A percentile compares a stretch with the other conserved stretches of the same genome.
These are phyloP conservation scores for Fraxinus sp. DNA, from an alignment of 305 asterid genomes.

Conservation along the genomic window DNA sequence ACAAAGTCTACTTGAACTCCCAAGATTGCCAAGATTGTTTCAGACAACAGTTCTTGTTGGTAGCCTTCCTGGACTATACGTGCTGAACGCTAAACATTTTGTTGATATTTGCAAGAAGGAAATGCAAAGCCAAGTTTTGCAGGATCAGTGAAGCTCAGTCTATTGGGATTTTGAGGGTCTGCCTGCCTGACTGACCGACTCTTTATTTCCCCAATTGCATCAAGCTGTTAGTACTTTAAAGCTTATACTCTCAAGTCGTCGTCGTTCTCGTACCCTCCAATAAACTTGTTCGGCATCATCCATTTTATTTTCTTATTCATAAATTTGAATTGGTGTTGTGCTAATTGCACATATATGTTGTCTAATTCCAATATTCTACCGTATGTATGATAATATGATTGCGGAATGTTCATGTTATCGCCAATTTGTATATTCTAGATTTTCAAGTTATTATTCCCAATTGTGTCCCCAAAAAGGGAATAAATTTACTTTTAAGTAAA, in stretches of 20 bases:
- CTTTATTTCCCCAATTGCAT: background rate
- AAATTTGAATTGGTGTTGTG: background rate
- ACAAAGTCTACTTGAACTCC: background rate
- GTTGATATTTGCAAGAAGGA: background rate
- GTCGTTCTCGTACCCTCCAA: background rate
- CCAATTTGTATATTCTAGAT: background rate
- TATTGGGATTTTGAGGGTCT: background rate
- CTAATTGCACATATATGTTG: background rate
- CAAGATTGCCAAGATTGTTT: background rate
- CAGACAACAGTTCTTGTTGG: conserved; percentile 42
- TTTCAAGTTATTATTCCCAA: background rate
- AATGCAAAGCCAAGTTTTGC: background rate
- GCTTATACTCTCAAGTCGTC: background rate
- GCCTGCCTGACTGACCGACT: background rate
- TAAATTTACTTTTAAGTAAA: background rate
- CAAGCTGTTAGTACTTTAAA: background rate
- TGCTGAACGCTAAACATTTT: background rate
- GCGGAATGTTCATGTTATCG: background rate
- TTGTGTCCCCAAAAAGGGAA: background rate
- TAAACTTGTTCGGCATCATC: background rate
- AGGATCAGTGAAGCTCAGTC: background rate
- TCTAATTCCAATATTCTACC: background rate
- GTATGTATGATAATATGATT: background rate
- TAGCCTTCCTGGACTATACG: conserved; percentile 21
- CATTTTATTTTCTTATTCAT: background rate